phyloP scores from a whole-genome alignment of 148 eudicot species.

The Bassia scoparia region DNA sequence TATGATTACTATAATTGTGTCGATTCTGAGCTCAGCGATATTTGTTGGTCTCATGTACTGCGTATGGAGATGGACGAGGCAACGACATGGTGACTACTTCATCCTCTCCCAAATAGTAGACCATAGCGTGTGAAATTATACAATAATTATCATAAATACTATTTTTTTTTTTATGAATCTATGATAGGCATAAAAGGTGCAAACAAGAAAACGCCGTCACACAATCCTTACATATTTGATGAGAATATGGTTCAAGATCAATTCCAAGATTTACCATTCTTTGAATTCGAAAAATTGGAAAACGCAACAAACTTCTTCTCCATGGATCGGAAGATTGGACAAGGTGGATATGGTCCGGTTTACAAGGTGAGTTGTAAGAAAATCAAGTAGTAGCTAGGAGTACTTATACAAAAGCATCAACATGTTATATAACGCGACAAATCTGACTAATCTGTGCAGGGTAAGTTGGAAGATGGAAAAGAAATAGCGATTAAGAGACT shows the following conservation, averaged over 20 bases:
- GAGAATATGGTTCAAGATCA: not conserved
- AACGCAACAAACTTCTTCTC: conserved; percentile 42
- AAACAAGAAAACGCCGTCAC: not conserved
- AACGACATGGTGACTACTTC: conserved; percentile 20
- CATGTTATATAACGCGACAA: no score
- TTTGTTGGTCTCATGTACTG: conserved; percentile 5
- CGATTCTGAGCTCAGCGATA: no score
- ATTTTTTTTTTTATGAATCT: not conserved
- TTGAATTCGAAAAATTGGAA: conserved; percentile 32
- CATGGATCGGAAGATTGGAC: conserved; percentile 36
- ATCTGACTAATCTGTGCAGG: conserved; percentile 23
- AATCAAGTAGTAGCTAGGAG: no score
- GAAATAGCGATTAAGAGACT: conserved; percentile 45
- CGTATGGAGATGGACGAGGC: conserved; percentile 3
- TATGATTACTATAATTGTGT: not conserved
- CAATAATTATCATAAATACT: no score
- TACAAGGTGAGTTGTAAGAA: conserved; percentile 41
- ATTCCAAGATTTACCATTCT: conserved; percentile 38
- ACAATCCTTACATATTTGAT: not conserved
- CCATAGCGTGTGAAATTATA: not conserved
- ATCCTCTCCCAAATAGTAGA: not conserved
- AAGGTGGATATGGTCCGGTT: conserved; percentile 58
- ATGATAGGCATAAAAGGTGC: not conserved
- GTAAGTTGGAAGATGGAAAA: conserved; percentile 33
- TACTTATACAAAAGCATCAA: not conserved